Evolutionary conservation across 2,329 filamentous ascomycete genomes (phyloP).

Genomic region (Lachnellula occidentalis): DNA sequence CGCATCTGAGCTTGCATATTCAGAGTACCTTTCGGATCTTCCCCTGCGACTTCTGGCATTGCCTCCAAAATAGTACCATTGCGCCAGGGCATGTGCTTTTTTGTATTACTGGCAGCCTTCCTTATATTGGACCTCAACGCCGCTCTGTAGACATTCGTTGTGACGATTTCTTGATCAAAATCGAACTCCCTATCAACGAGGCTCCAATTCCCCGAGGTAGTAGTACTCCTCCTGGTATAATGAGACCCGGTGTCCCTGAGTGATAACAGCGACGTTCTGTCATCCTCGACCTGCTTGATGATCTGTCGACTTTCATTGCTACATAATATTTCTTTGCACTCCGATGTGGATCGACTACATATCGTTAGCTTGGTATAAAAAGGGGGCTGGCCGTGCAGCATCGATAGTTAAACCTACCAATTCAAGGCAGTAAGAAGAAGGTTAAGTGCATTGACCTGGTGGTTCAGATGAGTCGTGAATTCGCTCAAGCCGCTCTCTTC

Average conservation of each 20-base stretch:
- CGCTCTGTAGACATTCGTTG: neutral
- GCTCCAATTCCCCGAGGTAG: neutral
- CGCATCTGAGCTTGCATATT: neutral
- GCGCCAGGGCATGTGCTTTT: too few species aligned
- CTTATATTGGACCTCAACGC: constrained; percentile 1
- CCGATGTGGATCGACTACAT: constrained; percentile 2
- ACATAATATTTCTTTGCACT: constrained; percentile 1
- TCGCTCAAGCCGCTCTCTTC: constrained; percentile 1
- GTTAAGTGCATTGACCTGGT: constrained; percentile 7
- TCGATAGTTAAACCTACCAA: neutral
- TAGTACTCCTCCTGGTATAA: neutral
- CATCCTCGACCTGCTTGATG: constrained; percentile 1
- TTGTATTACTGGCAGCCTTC: neutral
- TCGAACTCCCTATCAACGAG: neutral
- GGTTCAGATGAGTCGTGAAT: constrained; percentile 3
- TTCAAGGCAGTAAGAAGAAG: constrained; percentile 6
- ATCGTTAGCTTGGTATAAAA: neutral
- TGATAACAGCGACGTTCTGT: neutral
- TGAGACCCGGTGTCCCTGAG: neutral
- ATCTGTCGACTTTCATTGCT: constrained; percentile 1
- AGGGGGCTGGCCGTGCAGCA: neutral
- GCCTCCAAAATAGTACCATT: too few species aligned
- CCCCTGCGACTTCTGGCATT: neutral
- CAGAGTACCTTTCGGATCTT: neutral
- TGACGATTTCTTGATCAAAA: constrained; percentile 3